Percentiles rank a stretch among this genome's conserved stretches.
phyloP scores from a whole-genome alignment of 2,329 filamentous ascomycete species.

The Pleurostoma richardsiae region DNA sequence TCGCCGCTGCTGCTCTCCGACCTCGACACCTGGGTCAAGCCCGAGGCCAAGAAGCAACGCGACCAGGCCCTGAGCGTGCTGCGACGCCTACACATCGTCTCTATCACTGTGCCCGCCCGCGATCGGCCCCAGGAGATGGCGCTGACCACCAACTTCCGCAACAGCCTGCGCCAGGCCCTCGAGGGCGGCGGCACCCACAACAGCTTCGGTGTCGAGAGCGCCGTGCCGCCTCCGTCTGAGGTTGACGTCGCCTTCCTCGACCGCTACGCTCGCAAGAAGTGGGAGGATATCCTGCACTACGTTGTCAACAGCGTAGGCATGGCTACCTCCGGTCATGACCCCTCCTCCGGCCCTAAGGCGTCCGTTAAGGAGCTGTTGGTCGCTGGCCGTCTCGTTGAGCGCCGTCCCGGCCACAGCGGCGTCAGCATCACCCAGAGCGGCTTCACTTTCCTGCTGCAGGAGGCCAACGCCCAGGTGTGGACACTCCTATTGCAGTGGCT shows the following conservation, averaged over 20 bases:
- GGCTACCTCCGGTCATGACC: conserved; percentile 38
- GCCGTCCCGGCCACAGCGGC: conserved; percentile 30
- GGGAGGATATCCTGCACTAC: conserved; percentile 94
- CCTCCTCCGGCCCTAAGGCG: conserved; percentile 55
- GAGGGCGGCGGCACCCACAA: conserved; percentile 81
- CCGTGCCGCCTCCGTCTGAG: conserved; percentile 53
- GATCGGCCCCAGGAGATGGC: conserved; percentile 66
- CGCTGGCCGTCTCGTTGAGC: conserved; percentile 74
- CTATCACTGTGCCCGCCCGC: conserved; percentile 54
- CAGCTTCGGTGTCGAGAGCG: conserved; percentile 85
- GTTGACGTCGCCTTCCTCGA: conserved; percentile 74
- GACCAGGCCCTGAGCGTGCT: conserved; percentile 81
- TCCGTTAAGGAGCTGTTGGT: conserved; percentile 82
- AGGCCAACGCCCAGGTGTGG: conserved; percentile 96
- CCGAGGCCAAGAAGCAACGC: conserved; percentile 61
- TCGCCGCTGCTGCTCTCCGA: conserved; percentile 72
- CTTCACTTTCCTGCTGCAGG: conserved; percentile 91
- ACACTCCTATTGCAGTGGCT: conserved; percentile 90
- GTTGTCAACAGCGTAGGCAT: conserved; percentile 74
- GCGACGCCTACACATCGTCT: conserved; percentile 80
- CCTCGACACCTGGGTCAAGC: conserved; percentile 80
- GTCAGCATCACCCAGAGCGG: conserved; percentile 85
- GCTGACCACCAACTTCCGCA: conserved; percentile 76
- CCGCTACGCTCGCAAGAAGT: conserved; percentile 78
- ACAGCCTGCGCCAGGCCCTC: conserved; percentile 78